These are phyloP conservation scores for Cucumis hystrix DNA, from an alignment of 306 rosid genomes.

Conservation along the genomic window DNA sequence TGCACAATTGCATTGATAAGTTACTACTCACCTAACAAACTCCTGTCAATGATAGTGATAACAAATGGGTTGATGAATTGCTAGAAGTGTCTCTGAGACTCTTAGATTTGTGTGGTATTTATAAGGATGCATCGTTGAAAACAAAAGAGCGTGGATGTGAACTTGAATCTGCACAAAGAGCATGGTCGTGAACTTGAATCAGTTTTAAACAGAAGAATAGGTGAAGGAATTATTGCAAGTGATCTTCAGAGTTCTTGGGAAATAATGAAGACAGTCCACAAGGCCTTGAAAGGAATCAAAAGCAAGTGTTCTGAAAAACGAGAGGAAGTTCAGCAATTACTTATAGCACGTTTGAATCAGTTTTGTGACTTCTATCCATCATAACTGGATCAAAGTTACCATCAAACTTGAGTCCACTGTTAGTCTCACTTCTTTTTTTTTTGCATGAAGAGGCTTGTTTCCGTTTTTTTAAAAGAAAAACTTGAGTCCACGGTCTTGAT, in stretches of 20 bases:
- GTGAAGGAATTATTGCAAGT: conserved; percentile 1
- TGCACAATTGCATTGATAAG: conserved; percentile 10
- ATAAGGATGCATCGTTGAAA: conserved; percentile 12
- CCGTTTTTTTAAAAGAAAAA: too few species aligned
- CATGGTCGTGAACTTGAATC: conserved; percentile 8
- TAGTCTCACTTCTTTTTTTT: too few species aligned
- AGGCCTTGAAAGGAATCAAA: too few species aligned
- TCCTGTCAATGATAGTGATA: conserved; percentile 1
- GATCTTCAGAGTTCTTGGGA: conserved; percentile 8
- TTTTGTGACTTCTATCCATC: conserved; percentile 1
- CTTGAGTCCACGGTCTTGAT: too few species aligned
- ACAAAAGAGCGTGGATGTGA: background rate
- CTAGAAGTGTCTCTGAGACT: conserved; percentile 15
- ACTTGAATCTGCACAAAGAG: too few species aligned
- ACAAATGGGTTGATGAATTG: conserved; percentile 6
- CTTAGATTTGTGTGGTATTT: conserved; percentile 14
- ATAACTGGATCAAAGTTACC: conserved; percentile 3
- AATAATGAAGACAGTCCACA: too few species aligned
- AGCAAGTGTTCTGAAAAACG: background rate
- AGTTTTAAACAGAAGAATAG: conserved; percentile 9
- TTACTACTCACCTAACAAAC: conserved; percentile 15
- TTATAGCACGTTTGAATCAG: background rate
- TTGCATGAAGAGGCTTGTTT: too few species aligned
- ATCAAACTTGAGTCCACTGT: background rate
- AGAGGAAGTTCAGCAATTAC: conserved; percentile 3